Percentiles rank a stretch among this genome's conserved stretches.
These are phyloP conservation scores for Fusarium neocosmosporiellum DNA, from an alignment of 2,329 filamentous ascomycete species.

Conservation along the genomic window DNA sequence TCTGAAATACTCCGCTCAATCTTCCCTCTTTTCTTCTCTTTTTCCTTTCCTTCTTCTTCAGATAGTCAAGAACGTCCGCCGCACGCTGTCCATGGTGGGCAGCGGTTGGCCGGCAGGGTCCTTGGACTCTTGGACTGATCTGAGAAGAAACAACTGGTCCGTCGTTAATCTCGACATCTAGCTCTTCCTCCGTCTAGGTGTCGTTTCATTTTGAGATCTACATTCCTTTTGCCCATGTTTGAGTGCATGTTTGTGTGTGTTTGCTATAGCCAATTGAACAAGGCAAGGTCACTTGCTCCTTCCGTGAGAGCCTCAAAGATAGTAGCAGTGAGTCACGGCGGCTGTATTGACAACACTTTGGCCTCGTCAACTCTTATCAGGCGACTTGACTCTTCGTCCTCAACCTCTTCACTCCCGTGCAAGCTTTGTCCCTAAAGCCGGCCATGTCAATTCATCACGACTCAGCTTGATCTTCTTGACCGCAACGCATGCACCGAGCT, in stretches of 20 bases:
- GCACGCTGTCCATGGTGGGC: conserved; percentile 48
- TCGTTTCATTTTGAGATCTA: conserved; percentile 71
- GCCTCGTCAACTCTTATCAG: neutral
- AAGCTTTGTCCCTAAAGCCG: too few relatives aligned
- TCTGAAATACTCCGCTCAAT: conserved; percentile 19
- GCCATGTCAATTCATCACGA: neutral
- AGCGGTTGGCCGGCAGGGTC: conserved; percentile 47
- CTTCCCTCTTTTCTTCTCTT: neutral
- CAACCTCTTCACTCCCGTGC: too few relatives aligned
- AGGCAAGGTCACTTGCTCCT: neutral
- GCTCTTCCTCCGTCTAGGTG: conserved; percentile 58
- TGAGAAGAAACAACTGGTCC: conserved; percentile 62
- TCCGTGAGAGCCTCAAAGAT: neutral
- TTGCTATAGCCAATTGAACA: neutral
- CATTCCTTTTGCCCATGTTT: conserved; percentile 49
- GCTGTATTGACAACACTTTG: neutral
- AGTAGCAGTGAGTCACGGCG: neutral
- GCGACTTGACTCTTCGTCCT: too few relatives aligned
- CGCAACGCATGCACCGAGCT: neutral
- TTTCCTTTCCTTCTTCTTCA: conserved; percentile 49
- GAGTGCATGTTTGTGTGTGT: neutral
- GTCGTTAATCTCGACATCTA: conserved; percentile 68
- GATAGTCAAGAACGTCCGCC: conserved; percentile 64
- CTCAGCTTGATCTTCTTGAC: neutral
- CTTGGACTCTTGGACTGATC: conserved; percentile 53